These are phyloP conservation scores for Corrigiola litoralis DNA, from an alignment of 179 eudicot species.

Conservation along the genomic window DNA sequence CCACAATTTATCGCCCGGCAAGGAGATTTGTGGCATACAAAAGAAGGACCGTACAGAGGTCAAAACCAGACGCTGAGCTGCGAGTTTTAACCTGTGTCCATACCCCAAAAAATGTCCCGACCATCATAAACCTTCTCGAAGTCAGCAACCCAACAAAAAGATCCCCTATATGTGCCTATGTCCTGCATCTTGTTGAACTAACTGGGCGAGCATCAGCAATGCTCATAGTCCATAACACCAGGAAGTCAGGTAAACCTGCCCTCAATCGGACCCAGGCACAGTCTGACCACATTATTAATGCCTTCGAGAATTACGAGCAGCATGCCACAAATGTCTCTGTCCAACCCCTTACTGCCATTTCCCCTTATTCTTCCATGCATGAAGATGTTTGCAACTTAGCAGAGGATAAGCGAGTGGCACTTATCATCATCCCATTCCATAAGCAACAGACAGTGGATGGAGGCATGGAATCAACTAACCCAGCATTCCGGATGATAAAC, in stretches of 20 bases:
- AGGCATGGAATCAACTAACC: slow-evolving; percentile 44
- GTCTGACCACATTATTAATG: slow-evolving; percentile 44
- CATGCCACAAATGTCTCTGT: slow-evolving; percentile 23
- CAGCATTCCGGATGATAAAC: slow-evolving; percentile 38
- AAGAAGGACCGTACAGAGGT: slow-evolving; percentile 45
- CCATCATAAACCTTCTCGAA: slow-evolving; percentile 53
- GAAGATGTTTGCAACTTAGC: slow-evolving; percentile 47
- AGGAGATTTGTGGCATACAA: slow-evolving; percentile 43
- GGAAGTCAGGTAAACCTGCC: slow-evolving; percentile 31
- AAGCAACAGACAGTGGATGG: slow-evolving; percentile 55
- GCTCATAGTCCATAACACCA: slow-evolving; percentile 43
- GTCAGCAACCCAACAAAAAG: slow-evolving; percentile 35
- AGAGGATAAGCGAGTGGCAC: slow-evolving; percentile 41
- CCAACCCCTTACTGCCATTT: slow-evolving; percentile 50
- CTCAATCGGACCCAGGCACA: slow-evolving; percentile 37
- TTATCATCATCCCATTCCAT: slow-evolving; percentile 51
- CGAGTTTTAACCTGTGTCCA: slow-evolving; percentile 52
- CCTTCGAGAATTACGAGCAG: slow-evolving; percentile 43
- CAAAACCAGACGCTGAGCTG: slow-evolving; percentile 43
- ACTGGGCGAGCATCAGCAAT: slow-evolving; percentile 48
- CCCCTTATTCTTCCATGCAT: slow-evolving; percentile 51
- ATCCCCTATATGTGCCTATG: slow-evolving; percentile 37
- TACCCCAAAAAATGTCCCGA: slow-evolving; percentile 48
- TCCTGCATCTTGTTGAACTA: slow-evolving; percentile 48
- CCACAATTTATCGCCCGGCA: slow-evolving; percentile 35